Conservation (phyloP, 371 early-diverging fungal species). For the Actinomortierella wolfii region DNA sequence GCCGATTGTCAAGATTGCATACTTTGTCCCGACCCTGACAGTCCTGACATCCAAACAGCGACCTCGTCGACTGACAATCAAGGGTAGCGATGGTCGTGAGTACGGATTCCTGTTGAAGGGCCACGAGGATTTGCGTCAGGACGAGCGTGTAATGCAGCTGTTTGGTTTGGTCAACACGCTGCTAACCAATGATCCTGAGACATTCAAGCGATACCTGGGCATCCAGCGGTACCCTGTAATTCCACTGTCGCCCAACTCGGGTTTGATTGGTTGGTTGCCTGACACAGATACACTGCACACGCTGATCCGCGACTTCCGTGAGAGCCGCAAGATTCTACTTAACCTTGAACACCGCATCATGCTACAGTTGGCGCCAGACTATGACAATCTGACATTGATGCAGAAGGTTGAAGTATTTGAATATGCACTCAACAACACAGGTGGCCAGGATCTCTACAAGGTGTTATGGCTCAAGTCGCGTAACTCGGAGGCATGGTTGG, state of each 20-base stretch:
- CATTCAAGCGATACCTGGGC: constrained; percentile 89
- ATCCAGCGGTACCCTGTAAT: constrained; percentile 94
- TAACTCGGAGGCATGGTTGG: constrained; percentile 96
- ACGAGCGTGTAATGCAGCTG: constrained; percentile 99
- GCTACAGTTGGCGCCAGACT: constrained; percentile 95
- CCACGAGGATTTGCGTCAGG: constrained; percentile 98
- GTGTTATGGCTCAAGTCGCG: constrained; percentile 96
- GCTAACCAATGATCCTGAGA: constrained; percentile 86
- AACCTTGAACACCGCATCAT: constrained; percentile 95
- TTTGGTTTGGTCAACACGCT: constrained; percentile 97
- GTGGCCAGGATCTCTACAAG: constrained; percentile 94
- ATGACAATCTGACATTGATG: constrained; percentile 88
- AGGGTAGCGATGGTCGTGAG: constrained; percentile 89
- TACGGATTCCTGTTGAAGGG: constrained; percentile 96
- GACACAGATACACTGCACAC: constrained; percentile 94
- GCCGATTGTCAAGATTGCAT: constrained; percentile 85
- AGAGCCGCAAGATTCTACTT: constrained; percentile 83
- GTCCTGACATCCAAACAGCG: constrained; percentile 95
- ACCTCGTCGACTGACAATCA: constrained; percentile 85
- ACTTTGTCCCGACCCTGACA: constrained; percentile 81
- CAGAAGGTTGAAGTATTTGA: constrained; percentile 98
- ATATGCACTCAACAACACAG: constrained; percentile 91
- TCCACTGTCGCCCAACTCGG: constrained; percentile 97
- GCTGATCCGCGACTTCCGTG: constrained; percentile 90
- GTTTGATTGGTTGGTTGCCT: constrained; percentile 97